Conservation (phyloP, 331 rosid genomes). For the Pyrus hybrid region DNA sequence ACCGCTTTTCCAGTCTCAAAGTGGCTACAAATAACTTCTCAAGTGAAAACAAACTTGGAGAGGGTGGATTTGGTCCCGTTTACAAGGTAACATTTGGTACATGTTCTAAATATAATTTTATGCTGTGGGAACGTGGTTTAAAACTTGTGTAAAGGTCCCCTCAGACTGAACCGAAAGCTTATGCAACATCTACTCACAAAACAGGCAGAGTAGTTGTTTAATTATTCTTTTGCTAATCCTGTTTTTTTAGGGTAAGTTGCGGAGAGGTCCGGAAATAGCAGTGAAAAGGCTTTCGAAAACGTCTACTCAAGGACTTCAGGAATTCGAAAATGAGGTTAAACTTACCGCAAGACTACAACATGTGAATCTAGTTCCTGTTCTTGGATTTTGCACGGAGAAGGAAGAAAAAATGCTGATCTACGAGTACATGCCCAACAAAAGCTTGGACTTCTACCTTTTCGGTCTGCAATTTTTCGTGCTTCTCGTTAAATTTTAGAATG, state of each 20-base stretch:
- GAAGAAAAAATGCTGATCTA: too few species aligned
- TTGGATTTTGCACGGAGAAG: too few species aligned
- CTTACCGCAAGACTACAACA: constrained; percentile 54
- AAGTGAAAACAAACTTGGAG: constrained; percentile 40
- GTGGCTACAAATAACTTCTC: constrained; percentile 52
- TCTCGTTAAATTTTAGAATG: neutral
- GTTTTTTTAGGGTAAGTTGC: constrained; percentile 31
- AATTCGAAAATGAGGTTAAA: constrained; percentile 40
- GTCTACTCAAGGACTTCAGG: constrained; percentile 40
- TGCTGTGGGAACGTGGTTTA: neutral
- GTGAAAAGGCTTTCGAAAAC: constrained; percentile 49
- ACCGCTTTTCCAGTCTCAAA: constrained; percentile 35
- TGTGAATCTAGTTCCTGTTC: too few species aligned
- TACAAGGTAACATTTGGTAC: constrained; percentile 35
- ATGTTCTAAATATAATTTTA: neutral
- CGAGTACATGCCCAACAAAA: too few species aligned
- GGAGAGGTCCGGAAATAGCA: constrained; percentile 32
- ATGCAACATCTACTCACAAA: neutral
- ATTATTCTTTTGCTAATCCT: neutral
- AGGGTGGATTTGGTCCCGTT: constrained; percentile 59
- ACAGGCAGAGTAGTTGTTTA: neutral
- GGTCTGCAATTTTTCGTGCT: constrained; percentile 9
- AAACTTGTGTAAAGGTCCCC: too few species aligned
- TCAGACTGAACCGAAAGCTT: neutral
- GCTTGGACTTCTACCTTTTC: too few species aligned